phyloP scores from a whole-genome alignment of 2,329 filamentous ascomycete species.

The Neurospora crassa region DNA sequence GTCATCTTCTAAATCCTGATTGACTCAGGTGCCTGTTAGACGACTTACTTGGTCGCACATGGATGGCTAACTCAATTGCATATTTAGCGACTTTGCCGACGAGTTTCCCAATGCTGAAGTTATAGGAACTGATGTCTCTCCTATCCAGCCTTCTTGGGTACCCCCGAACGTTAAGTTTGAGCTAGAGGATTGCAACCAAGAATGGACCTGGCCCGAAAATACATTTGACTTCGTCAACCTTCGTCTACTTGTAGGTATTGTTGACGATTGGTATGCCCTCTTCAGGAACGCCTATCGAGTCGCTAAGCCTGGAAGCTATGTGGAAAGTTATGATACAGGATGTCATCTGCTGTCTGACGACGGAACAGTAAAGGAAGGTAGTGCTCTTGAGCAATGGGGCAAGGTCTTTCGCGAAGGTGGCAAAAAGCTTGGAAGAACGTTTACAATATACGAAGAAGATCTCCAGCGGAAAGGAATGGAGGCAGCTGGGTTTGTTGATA shows the following conservation, averaged over 20 bases:
- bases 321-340: constrained; percentile 11
- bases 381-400: no score
- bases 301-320: constrained; percentile 13
- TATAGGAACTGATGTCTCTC: neutral
- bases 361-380: no score
- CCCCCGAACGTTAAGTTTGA: constrained; percentile 9
- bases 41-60: neutral
- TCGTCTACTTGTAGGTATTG: constrained; percentile 19
- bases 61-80: neutral
- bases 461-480: constrained; percentile 2
- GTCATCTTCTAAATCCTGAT: neutral
- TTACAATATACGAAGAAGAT: constrained; percentile 12
- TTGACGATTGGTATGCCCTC: constrained; percentile 13
- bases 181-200: constrained; percentile 7
- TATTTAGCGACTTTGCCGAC: constrained; percentile 5
- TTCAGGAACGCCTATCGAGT: constrained; percentile 13
- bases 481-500: constrained; percentile 5
- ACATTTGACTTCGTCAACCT: constrained; percentile 49
- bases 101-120: constrained; percentile 7
- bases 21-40: neutral
- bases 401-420: constrained; percentile 17
- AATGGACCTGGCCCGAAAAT: constrained; percentile 23
- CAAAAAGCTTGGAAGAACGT: constrained; percentile 9
- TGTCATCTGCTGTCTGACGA: constrained; percentile 24
- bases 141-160: neutral